Conservation (phyloP, 2,329 filamentous ascomycete genomes). For the Ophiosphaerella narmari region DNA sequence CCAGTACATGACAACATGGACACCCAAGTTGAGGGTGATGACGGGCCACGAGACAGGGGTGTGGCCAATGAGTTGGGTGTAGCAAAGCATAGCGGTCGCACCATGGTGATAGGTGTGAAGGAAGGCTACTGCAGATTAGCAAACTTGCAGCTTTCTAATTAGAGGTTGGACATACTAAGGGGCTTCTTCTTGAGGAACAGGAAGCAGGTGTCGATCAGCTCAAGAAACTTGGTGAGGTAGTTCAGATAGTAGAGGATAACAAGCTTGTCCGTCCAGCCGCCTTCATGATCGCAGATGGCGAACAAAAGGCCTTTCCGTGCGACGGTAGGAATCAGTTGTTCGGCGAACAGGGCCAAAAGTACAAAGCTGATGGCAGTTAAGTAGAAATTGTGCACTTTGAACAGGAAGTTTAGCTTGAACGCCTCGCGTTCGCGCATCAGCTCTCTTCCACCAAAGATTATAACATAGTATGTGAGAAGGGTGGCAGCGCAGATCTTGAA, state of each 20-base stretch:
- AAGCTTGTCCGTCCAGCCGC: conserved; percentile 92
- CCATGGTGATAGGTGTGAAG: conserved; percentile 99
- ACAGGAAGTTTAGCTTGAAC: conserved; percentile 84
- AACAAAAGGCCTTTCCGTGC: conserved; percentile 83
- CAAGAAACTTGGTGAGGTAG: conserved; percentile 97
- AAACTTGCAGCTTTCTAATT: background rate
- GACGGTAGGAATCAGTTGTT: conserved; percentile 86
- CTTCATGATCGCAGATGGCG: conserved; percentile 78
- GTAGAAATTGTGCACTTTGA: conserved; percentile 97
- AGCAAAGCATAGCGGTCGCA: conserved; percentile 94
- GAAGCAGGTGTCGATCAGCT: conserved; percentile 94
- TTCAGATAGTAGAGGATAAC: conserved; percentile 97
- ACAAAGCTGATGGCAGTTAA: conserved; percentile 82
- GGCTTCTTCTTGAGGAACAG: conserved; percentile 99
- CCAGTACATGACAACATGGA: conserved; percentile 99
- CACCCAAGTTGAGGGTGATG: conserved; percentile 88
- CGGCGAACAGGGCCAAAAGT: conserved; percentile 82
- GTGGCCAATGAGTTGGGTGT: conserved; percentile 91
- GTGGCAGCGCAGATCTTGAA: conserved; percentile 80
- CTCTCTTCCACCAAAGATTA: conserved; percentile 92
- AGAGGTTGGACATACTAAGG: conserved; percentile 64
- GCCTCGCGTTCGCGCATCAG: conserved; percentile 85
- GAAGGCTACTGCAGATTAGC: conserved; percentile 64
- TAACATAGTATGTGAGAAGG: conserved; percentile 84
- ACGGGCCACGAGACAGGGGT: conserved; percentile 95